A percentile compares a stretch with the other conserved stretches of the same genome.
Evolutionary conservation across 805 yeast genomes (phyloP).

Genomic region (Metschnikowia lachancei): DNA sequence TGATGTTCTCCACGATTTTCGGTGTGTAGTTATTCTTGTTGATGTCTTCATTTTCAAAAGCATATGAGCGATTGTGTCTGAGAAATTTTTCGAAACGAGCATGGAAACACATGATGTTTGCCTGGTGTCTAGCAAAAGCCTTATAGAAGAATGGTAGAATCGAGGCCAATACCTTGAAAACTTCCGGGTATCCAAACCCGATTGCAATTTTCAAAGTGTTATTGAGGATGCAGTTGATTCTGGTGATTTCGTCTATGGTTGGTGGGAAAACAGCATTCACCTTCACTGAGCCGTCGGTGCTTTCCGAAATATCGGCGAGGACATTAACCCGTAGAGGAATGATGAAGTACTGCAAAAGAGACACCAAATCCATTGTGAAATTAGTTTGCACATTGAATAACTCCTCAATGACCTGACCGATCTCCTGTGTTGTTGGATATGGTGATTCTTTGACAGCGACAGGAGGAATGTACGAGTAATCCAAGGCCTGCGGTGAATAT

Average conservation of each 20-base stretch:
- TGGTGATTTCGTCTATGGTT: constrained; percentile 88
- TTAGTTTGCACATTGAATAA: constrained; percentile 68
- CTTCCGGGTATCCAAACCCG: constrained; percentile 70
- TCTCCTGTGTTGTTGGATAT: not conserved
- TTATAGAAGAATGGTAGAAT: constrained; percentile 88
- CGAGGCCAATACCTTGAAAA: constrained; percentile 74
- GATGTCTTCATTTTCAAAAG: constrained; percentile 29
- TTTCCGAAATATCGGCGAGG: constrained; percentile 41
- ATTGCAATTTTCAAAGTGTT: constrained; percentile 69
- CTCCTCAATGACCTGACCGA: constrained; percentile 49
- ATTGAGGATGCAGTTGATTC: constrained; percentile 81
- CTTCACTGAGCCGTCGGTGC: constrained; percentile 56
- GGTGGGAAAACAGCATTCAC: constrained; percentile 87
- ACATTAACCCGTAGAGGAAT: constrained; percentile 75
- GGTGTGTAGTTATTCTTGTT: constrained; percentile 31
- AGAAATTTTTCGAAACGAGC: constrained; percentile 46
- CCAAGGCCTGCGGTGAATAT: constrained; percentile 88
- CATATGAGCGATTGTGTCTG: constrained; percentile 26
- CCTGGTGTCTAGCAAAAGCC: constrained; percentile 91
- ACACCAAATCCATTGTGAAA: constrained; percentile 67
- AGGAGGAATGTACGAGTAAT: constrained; percentile 66
- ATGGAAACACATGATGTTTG: constrained; percentile 72
- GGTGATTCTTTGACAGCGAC: constrained; percentile 8
- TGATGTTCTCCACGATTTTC: constrained; percentile 41
- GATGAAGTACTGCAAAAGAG: constrained; percentile 72